A percentile compares a stretch with the other conserved stretches of the same genome.
Conservation (phyloP, 768 basidiomycete species). For the Mycena haematopus region DNA sequence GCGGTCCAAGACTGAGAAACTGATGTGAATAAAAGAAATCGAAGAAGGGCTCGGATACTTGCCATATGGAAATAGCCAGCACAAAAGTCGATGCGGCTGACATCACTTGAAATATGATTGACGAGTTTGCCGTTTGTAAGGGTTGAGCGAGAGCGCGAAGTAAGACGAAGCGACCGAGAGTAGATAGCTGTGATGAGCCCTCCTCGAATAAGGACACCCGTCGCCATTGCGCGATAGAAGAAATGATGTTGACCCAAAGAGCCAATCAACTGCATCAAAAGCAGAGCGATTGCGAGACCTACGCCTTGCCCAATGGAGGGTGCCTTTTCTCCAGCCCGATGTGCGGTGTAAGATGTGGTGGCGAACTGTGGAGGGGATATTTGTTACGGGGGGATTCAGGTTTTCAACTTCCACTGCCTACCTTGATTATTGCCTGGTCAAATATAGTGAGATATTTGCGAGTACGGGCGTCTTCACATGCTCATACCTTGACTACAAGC, state of each 20-base stretch:
- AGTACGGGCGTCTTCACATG: no score
- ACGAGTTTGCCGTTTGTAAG: constrained; percentile 90
- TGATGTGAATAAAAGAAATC: constrained; percentile 4
- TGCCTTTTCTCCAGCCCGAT: constrained; percentile 41
- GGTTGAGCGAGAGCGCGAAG: constrained; percentile 77
- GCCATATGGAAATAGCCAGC: constrained; percentile 80
- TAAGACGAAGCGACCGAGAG: constrained; percentile 74
- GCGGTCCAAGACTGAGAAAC: constrained; percentile 64
- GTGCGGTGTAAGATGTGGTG: constrained; percentile 61
- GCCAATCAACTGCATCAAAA: constrained; percentile 69
- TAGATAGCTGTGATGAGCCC: constrained; percentile 91
- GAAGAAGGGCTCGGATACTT: constrained; percentile 12
- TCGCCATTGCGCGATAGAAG: constrained; percentile 76
- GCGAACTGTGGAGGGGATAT: constrained; percentile 74
- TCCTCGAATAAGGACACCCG: constrained; percentile 82
- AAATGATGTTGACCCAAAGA: constrained; percentile 81
- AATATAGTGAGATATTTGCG: neutral
- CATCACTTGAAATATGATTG: constrained; percentile 92
- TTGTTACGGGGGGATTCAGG: constrained; percentile 37
- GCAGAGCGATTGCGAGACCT: constrained; percentile 75
- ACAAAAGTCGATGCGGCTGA: constrained; percentile 91
- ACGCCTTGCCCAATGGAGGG: constrained; percentile 63
- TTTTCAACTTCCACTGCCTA: neutral
- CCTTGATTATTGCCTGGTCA: constrained; percentile 26
- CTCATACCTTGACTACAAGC: constrained; percentile 73